Conservation (phyloP, 2,329 filamentous ascomycete species). For the Celoporthe dispersa region DNA sequence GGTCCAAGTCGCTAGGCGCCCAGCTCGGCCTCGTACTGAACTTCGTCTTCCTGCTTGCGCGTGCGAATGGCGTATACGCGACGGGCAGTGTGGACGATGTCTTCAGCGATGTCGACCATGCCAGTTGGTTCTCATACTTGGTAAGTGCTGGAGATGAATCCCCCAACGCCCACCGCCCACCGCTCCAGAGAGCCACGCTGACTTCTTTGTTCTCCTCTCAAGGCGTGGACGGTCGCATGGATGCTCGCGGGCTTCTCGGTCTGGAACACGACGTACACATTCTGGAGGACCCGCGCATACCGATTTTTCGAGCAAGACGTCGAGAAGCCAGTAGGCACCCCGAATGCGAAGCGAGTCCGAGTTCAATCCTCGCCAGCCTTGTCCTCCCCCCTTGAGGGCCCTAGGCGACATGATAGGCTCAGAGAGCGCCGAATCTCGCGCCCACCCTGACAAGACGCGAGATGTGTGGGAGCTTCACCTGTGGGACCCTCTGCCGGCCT, state of each 20-base stretch:
- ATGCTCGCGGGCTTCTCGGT: slow-evolving; percentile 68
- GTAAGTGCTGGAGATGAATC: slow-evolving; percentile 44
- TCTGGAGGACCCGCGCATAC: slow-evolving; percentile 82
- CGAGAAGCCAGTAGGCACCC: slow-evolving; percentile 75
- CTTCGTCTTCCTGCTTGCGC: slow-evolving; percentile 77
- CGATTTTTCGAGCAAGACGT: slow-evolving; percentile 88
- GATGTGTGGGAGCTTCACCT: slow-evolving; percentile 95
- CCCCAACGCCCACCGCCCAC: not conserved
- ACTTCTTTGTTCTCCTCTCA: slow-evolving; percentile 40
- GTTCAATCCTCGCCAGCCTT: slow-evolving; percentile 82
- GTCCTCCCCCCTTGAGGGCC: slow-evolving; percentile 78
- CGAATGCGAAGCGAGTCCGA: slow-evolving; percentile 84
- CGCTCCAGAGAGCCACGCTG: not conserved
- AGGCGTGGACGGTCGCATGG: slow-evolving; percentile 76
- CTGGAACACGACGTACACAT: slow-evolving; percentile 79
- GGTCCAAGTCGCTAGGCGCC: slow-evolving; percentile 77
- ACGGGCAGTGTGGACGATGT: slow-evolving; percentile 73
- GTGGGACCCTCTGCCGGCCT: slow-evolving; percentile 91
- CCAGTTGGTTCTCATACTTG: slow-evolving; percentile 65
- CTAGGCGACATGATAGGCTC: slow-evolving; percentile 69
- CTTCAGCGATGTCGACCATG: slow-evolving; percentile 72
- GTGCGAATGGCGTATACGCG: slow-evolving; percentile 70
- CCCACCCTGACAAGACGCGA: slow-evolving; percentile 77
- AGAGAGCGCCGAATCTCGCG: slow-evolving; percentile 77
- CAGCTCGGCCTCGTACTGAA: slow-evolving; percentile 79